phyloP scores from a whole-genome alignment of 805 yeast genomes.

The Metschnikowia borealis region DNA sequence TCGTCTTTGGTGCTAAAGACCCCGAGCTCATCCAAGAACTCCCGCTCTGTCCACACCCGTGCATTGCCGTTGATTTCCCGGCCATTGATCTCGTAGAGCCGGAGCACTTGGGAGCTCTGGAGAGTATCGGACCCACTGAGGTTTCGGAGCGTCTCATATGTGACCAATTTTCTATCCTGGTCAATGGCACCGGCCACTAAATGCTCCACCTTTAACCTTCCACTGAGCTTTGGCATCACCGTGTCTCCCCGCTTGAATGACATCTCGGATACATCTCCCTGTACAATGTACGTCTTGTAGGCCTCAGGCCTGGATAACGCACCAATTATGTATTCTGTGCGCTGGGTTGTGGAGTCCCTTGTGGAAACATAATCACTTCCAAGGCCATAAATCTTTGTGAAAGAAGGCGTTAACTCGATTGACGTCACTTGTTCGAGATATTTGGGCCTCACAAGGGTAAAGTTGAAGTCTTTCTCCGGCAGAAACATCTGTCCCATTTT shows the following conservation, averaged over 20 bases:
- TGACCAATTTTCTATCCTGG: conserved; percentile 29
- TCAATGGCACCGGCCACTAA: conserved; percentile 40
- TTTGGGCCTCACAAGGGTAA: conserved; percentile 42
- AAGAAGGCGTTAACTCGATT: conserved; percentile 28
- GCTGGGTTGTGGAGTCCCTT: conserved; percentile 22
- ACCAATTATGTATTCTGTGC: conserved; percentile 29
- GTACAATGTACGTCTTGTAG: conserved; percentile 22
- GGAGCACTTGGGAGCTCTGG: conserved; percentile 15
- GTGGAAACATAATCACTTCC: conserved; percentile 26
- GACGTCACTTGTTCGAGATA: conserved; percentile 20
- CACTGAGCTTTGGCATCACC: conserved; percentile 38
- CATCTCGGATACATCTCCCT: conserved; percentile 1
- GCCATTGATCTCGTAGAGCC: conserved; percentile 35
- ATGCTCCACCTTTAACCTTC: conserved; percentile 47
- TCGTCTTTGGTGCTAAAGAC: conserved; percentile 18
- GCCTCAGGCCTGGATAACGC: conserved; percentile 21
- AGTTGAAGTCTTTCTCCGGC: conserved; percentile 38
- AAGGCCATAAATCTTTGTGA: conserved; percentile 28
- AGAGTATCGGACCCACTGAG: conserved; percentile 1
- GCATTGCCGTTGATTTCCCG: conserved; percentile 19
- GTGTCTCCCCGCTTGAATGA: conserved; percentile 23
- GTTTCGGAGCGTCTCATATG: conserved; percentile 21
- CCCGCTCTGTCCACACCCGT: conserved; percentile 29
- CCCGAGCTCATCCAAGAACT: conserved; percentile 13
- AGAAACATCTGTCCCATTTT: conserved; percentile 40